Evolutionary conservation across 306 rosid species (phyloP).

Genomic region (Casuarina glauca): DNA sequence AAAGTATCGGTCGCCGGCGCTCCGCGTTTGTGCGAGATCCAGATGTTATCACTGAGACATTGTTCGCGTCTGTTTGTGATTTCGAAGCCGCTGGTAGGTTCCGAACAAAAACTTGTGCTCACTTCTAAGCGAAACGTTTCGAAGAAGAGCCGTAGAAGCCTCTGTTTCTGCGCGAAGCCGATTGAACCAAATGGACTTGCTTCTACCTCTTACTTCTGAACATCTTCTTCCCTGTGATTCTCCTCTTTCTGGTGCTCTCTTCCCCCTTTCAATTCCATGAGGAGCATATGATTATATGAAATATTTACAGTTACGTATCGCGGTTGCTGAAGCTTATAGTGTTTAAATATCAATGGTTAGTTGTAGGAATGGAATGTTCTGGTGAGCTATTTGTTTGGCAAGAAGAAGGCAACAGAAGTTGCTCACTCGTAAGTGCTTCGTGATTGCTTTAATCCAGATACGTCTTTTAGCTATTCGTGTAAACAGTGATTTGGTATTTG

Average conservation of each 20-base stretch:
- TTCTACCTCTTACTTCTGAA: constrained; percentile 24
- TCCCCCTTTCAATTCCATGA: background rate
- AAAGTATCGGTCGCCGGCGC: too few species aligned
- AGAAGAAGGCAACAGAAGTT: constrained; percentile 82
- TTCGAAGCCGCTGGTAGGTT: constrained; percentile 1
- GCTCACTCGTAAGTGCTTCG: constrained; percentile 67
- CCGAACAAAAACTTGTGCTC: constrained; percentile 9
- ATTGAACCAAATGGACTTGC: constrained; percentile 23
- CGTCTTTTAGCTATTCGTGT: constrained; percentile 5
- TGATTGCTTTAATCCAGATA: background rate
- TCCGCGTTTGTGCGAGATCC: too few species aligned
- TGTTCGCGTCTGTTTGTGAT: constrained; percentile 22
- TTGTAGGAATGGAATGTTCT: constrained; percentile 65
- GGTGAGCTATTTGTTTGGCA: constrained; percentile 63
- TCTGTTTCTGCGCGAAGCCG: constrained; percentile 23
- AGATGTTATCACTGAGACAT: constrained; percentile 35
- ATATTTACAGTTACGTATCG: background rate
- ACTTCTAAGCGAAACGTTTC: constrained; percentile 18
- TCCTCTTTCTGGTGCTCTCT: constrained; percentile 47
- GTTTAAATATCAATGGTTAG: constrained; percentile 5
- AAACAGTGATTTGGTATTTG: background rate
- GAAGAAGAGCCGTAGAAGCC: constrained; percentile 14
- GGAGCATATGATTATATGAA: background rate
- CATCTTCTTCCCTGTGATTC: constrained; percentile 28
- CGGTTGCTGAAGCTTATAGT: background rate